phyloP scores from a whole-genome alignment of 106 monocot species.

The Dioscorea zingiberensis region DNA sequence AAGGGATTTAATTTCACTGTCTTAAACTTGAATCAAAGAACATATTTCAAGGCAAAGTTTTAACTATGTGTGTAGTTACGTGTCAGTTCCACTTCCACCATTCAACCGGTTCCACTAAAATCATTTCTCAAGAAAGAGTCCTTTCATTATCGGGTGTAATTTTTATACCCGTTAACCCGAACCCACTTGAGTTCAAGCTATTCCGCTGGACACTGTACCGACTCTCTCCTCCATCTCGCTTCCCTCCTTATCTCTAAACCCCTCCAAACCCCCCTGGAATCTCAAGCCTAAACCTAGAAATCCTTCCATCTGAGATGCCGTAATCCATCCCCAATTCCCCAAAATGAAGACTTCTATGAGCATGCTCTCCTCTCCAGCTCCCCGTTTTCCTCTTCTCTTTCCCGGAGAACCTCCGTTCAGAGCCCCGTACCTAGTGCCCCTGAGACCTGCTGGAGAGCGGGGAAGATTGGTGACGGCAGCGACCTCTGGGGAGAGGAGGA shows the following conservation, averaged over 20 bases:
- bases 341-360: too few species aligned
- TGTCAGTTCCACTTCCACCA: too few species aligned
- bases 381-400: conserved; percentile 5
- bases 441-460: neutral
- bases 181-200: neutral
- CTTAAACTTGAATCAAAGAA: too few species aligned
- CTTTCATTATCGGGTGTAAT: too few species aligned
- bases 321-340: neutral
- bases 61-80: too few species aligned
- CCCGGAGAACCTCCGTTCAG: neutral
- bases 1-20: too few species aligned
- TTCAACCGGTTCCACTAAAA: too few species aligned
- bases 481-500: conserved; percentile 15
- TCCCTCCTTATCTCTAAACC: neutral
- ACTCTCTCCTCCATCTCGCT: neutral
- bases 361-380: conserved; percentile 1
- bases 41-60: too few species aligned
- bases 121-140: too few species aligned
- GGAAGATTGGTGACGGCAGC: conserved; percentile 1
- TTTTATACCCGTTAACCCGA: too few species aligned
- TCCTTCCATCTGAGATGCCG: neutral
- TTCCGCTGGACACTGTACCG: neutral
- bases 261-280: conserved; percentile 2
- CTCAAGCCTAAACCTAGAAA: neutral
- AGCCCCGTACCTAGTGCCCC: neutral